phyloP scores from a whole-genome alignment of 139 green algal species.

The Pleodorina starrii region DNA sequence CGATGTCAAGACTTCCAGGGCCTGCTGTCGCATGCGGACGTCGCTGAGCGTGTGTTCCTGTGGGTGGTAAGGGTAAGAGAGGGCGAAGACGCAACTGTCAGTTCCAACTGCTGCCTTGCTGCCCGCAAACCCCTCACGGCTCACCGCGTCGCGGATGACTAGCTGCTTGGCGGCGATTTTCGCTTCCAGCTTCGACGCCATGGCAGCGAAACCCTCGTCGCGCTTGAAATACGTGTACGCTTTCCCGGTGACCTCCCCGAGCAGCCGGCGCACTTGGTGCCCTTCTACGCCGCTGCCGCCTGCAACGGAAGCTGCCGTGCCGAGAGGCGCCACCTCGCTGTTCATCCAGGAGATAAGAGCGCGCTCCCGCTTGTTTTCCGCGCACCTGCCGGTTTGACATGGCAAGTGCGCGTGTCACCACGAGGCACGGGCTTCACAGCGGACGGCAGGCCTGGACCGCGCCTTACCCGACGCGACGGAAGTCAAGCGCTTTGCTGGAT shows the following conservation, averaged over 20 bases:
- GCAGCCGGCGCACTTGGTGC: neutral
- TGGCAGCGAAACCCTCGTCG: slow-evolving; percentile 14
- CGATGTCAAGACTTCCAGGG: slow-evolving; percentile 70
- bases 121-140: neutral
- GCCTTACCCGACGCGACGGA: slow-evolving; percentile 37
- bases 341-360: slow-evolving; percentile 43
- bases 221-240: slow-evolving; percentile 29
- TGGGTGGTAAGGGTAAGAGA: neutral
- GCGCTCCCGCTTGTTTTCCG: slow-evolving; percentile 32
- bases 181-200: slow-evolving; percentile 12
- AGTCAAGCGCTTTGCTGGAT: neutral
- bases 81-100: neutral
- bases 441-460: no score
- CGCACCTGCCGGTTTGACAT: neutral
- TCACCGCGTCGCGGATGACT: slow-evolving; percentile 10
- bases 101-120: neutral
- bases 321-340: slow-evolving; percentile 18
- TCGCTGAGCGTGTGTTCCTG: slow-evolving; percentile 44
- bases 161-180: slow-evolving; percentile 37
- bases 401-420: no score
- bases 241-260: slow-evolving; percentile 39
- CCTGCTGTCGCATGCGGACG: slow-evolving; percentile 45
- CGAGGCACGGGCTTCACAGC: no score
- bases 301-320: neutral
- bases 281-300: neutral